Conservation (phyloP, 495 filamentous ascomycete genomes). For the Hypoxylon perforatum region DNA sequence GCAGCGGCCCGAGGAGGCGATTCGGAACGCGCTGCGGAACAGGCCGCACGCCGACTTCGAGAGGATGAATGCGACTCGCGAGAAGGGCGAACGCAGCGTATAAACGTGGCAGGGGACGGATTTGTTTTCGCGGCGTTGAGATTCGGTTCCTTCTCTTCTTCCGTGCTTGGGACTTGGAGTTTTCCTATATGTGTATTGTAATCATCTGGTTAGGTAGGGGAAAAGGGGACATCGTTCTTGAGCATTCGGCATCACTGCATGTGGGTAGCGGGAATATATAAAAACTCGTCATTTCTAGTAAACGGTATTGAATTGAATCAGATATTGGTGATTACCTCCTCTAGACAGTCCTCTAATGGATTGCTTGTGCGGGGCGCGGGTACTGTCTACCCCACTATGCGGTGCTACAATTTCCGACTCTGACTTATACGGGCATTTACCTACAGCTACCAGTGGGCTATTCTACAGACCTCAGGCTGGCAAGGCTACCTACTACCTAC, state of each 20-base stretch:
- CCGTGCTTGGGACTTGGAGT: neutral
- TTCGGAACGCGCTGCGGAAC: conserved; percentile 52
- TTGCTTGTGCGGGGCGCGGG: no score
- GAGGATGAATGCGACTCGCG: conserved; percentile 9
- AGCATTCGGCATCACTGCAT: conserved; percentile 13
- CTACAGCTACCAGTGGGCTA: no score
- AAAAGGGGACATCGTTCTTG: conserved; percentile 8
- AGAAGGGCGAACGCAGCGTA: conserved; percentile 22
- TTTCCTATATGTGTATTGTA: conserved; percentile 14
- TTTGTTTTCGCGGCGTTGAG: neutral
- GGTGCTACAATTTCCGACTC: no score
- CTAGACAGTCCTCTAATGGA: no score
- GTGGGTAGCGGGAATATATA: conserved; percentile 19
- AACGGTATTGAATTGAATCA: no score
- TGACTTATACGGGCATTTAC: no score
- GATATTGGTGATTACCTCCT: no score
- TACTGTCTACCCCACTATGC: no score
- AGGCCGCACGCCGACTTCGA: conserved; percentile 53
- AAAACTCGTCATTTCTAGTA: conserved; percentile 1
- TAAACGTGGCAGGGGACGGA: neutral
- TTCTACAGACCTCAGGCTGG: no score
- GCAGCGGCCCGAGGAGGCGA: conserved; percentile 61
- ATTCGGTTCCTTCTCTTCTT: no score
- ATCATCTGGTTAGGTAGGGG: conserved; percentile 9
- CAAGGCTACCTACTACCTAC: no score